Conservation (phyloP, 805 yeast genomes). For the Grigorovia jiainica region DNA sequence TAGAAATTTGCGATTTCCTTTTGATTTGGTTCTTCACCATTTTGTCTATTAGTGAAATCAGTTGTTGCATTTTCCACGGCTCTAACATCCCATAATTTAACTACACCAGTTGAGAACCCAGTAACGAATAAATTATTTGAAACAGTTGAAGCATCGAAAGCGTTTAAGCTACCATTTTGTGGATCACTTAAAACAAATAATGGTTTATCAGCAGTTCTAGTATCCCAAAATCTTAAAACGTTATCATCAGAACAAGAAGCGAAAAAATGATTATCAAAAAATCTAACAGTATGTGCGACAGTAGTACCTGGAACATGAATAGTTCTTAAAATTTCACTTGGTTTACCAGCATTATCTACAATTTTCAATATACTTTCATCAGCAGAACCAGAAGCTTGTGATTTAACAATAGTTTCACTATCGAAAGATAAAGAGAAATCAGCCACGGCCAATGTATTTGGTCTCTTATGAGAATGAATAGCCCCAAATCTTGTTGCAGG, state of each 20-base stretch:
- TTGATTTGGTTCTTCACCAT: slow-evolving; percentile 23
- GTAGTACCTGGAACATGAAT: slow-evolving; percentile 23
- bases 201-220: slow-evolving; percentile 21
- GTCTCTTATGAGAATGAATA: slow-evolving; percentile 21
- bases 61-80: slow-evolving; percentile 19
- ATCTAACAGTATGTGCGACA: slow-evolving; percentile 24
- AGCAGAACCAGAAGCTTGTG: slow-evolving; percentile 22
- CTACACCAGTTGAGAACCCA: slow-evolving; percentile 25
- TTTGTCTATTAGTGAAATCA: slow-evolving; percentile 20
- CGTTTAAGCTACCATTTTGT: slow-evolving; percentile 21
- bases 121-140: slow-evolving; percentile 24
- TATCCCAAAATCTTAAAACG: slow-evolving; percentile 26
- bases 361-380: slow-evolving; percentile 24
- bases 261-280: slow-evolving; percentile 24
- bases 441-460: slow-evolving; percentile 15
- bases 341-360: slow-evolving; percentile 25
- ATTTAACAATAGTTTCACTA: slow-evolving; percentile 22
- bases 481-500: slow-evolving; percentile 24
- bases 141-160: slow-evolving; percentile 23
- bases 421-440: slow-evolving; percentile 24
- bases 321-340: slow-evolving; percentile 23
- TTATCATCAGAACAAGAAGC: slow-evolving; percentile 28
- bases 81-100: slow-evolving; percentile 29
- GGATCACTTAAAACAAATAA: slow-evolving; percentile 19
- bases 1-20: slow-evolving; percentile 19